These are phyloP conservation scores for Collybia mongolica DNA, from an alignment of 768 basidiomycete species.

Conservation along the genomic window DNA sequence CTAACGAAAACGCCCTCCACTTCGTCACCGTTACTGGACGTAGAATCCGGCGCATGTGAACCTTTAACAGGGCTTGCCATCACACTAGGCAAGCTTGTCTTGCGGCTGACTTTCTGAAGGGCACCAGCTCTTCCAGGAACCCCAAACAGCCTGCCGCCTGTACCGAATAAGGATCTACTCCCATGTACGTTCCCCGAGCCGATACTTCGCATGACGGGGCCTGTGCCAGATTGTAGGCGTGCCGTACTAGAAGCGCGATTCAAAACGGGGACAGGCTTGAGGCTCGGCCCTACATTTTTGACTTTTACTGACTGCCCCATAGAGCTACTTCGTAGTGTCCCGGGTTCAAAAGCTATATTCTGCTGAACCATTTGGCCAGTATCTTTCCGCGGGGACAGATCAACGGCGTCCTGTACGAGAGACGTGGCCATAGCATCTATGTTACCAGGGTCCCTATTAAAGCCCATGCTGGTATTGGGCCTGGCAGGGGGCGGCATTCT, in stretches of 20 bases:
- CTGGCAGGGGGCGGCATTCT: constrained; percentile 61
- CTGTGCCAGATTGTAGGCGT: constrained; percentile 10
- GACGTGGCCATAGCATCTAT: no score
- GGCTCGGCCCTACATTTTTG: no score
- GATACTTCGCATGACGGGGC: constrained; percentile 14
- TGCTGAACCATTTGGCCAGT: no score
- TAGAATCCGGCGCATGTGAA: not conserved
- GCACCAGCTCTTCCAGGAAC: not conserved
- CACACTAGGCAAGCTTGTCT: constrained; percentile 44
- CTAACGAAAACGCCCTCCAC: constrained; percentile 19
- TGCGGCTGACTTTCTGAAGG: constrained; percentile 39
- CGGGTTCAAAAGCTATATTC: no score
- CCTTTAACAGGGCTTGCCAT: constrained; percentile 51
- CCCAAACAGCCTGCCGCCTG: not conserved
- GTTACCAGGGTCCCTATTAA: constrained; percentile 36
- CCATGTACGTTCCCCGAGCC: constrained; percentile 5
- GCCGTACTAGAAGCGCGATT: not conserved
- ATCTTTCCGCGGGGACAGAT: no score
- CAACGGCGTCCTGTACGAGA: no score
- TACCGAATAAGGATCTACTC: constrained; percentile 9
- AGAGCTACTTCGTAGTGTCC: no score
- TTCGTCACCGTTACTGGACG: constrained; percentile 10
- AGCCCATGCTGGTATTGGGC: constrained; percentile 72
- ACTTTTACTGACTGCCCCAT: no score
- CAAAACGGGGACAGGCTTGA: no score